A percentile compares a stretch with the other conserved stretches of the same genome.
Conservation (phyloP, 2,329 filamentous ascomycete species). For the Paramyrothecium roridum region DNA sequence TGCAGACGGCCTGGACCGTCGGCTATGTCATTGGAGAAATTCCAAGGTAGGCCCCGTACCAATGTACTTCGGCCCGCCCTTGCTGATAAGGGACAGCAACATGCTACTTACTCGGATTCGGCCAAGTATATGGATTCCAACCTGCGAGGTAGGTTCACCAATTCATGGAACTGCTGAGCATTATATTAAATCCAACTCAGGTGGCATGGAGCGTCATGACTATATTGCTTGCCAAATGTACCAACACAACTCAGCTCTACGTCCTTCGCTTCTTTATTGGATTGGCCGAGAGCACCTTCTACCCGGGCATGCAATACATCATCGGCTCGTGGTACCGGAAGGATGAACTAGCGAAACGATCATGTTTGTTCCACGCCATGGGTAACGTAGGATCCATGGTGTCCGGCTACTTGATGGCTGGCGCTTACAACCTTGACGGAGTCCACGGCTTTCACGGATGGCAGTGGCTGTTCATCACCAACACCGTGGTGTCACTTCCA, state of each 20-base stretch:
- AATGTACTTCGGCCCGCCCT: background rate
- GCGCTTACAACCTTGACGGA: constrained; percentile 37
- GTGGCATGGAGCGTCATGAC: constrained; percentile 22
- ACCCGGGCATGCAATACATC: constrained; percentile 34
- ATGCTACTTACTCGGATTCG: constrained; percentile 33
- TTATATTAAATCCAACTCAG: background rate
- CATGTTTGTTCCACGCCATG: constrained; percentile 36
- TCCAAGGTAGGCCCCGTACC: constrained; percentile 16
- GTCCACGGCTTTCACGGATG: constrained; percentile 45
- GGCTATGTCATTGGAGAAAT: constrained; percentile 53
- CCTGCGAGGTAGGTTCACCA: constrained; percentile 23
- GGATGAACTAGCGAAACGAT: constrained; percentile 38
- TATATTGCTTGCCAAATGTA: constrained; percentile 32
- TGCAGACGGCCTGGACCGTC: constrained; percentile 51
- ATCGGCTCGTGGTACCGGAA: constrained; percentile 42
- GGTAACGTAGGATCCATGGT: constrained; percentile 23
- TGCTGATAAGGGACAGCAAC: constrained; percentile 12
- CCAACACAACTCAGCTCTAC: constrained; percentile 30
- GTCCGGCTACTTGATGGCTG: constrained; percentile 28
- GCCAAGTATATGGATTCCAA: constrained; percentile 37
- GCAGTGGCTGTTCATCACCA: constrained; percentile 35
- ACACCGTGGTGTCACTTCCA: constrained; percentile 29
- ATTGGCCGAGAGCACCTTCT: constrained; percentile 33
- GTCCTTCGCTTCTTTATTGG: constrained; percentile 42
- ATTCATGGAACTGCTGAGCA: background rate